Percentiles rank a stretch among this genome's conserved stretches.
Evolutionary conservation across 441 rosid genomes (phyloP).

Genomic region (Adansonia rubrostipa): DNA sequence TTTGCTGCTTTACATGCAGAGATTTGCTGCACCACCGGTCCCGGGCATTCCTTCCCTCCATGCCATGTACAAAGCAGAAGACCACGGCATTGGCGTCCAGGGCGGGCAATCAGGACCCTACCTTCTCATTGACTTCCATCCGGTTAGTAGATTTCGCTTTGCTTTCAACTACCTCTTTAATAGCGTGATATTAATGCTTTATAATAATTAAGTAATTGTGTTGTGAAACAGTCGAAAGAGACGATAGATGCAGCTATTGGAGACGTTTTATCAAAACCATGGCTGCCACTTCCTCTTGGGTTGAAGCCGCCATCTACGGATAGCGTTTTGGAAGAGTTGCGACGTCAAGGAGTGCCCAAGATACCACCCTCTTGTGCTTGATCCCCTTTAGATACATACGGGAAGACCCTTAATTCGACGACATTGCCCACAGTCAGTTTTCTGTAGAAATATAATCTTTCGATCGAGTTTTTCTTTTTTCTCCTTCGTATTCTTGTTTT

Average conservation of each 20-base stretch:
- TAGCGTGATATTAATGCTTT: neutral
- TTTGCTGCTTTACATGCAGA: conserved; percentile 40
- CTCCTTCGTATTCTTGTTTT: neutral
- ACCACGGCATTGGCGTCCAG: conserved; percentile 45
- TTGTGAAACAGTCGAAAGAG: conserved; percentile 63
- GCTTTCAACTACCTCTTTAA: neutral
- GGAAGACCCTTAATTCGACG: conserved; percentile 43
- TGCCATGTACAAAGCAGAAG: conserved; percentile 56
- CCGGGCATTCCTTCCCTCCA: conserved; percentile 57
- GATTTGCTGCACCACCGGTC: conserved; percentile 59
- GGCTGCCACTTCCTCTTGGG: conserved; percentile 90
- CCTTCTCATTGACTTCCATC: conserved; percentile 66
- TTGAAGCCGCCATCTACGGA: conserved; percentile 80
- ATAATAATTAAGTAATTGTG: neutral
- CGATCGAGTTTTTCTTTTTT: neutral
- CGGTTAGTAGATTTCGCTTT: conserved; percentile 50
- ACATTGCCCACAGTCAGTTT: conserved; percentile 36
- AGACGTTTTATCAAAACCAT: conserved; percentile 84
- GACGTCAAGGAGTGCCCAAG: conserved; percentile 73
- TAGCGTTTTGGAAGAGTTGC: conserved; percentile 77
- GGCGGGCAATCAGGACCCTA: conserved; percentile 48
- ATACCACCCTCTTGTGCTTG: conserved; percentile 60
- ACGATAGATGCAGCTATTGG: conserved; percentile 84
- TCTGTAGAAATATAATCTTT: conserved; percentile 26
- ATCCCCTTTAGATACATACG: neutral